Evolutionary conservation across 2,329 filamentous ascomycete species (phyloP), one percentile per base, ranked within the genome.

Genomic region (Fusarium verrucosum): DNA sequence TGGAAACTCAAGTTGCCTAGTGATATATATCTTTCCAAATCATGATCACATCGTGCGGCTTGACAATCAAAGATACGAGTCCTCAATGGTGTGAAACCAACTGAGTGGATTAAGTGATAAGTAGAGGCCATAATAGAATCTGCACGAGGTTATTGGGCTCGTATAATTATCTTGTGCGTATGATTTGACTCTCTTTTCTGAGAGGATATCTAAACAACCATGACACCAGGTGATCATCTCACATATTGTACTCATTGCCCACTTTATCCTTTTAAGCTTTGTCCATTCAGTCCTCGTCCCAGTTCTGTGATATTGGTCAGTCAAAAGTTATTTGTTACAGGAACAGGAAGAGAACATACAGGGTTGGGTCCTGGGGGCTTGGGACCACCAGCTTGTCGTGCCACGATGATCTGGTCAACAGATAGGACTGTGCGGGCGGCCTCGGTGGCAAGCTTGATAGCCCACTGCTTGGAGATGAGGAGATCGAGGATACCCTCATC

Each of bases 371-470:
- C 94, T 26, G 95, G 95, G 54, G 94, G 94, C 85, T 99, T 99
- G 20, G 96, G 95, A 33, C 95, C 95, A 75, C 95, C 95, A 43
- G 96, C 95, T 82, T 98, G 95, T 81, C 94, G 89, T 65, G 96
- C 94, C 56, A 99, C 95, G 76, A 99, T 99, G 75, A 99, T 99
- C 82, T 99, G 96, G 79, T 99, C 95, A 35, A 99, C 95, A 43
- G 93, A 96, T 66, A 99, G 83, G 26, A 99, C 91, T 43, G 95
- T 99, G 73, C 95, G 87, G 50, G 93, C 94, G 36, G 95, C 90
- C 80, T 99, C 95, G 22, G 94, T 97, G 33, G 95, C 96, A 66
- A 99, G 85, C 82, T 95, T 95, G 79, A 99, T 97, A 42, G 95
- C 95, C 94, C 94, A 98, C 75, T 89, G 89, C 86, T 99, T 99